Evolutionary conservation across 2,329 filamentous ascomycete species (phyloP), one percentile per base, ranked within the genome.

Genomic region (Cladosporium cucumerinum): DNA sequence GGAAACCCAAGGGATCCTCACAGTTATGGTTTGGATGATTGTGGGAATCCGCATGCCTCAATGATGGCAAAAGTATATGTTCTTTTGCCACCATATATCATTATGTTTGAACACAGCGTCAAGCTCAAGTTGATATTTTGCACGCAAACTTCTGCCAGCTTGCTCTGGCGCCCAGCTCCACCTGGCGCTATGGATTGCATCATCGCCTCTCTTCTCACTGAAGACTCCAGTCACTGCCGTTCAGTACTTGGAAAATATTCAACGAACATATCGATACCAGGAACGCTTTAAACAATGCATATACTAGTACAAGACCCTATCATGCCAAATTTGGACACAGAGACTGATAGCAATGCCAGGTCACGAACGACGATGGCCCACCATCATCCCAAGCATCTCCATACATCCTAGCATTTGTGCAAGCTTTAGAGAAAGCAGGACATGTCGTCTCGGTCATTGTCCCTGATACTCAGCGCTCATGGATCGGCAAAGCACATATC

Each of bases 401-500:
- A 5, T 84, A 84, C 67, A 76, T 84, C 61, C 78, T 82, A 63
- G 79, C 81, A 39, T 75, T 78, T 71, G 79, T 83, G 21, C 75
- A 77, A 23, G 75, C 77, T 14, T 76, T 84, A 28, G 80, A 82
- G 71, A 78, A 82, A 64, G 87, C 89, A 34, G 93, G 93, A 8
- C 94, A 97, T 78, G 84, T 82, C n/a, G 92, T 98, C 66, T 96
- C 92, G 8, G 93, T 99, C 58, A 90, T 95, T 68, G 86, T 99
- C 16, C 95, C 95, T 1, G 87, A 97, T 77, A 89, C 89, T 7
- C 95, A 99, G 80, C 88, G 94, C 68, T 97, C 93, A 64, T 99
- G 95, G 95, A 98, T 99, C 73, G 93, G 93, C 72, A 99, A 99
- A 82, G 95, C 95, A 2, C 95, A 98, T 78, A 91, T 98, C 74